These are phyloP conservation scores for Periconia digitata DNA, from an alignment of 2,329 filamentous ascomycete genomes.

Conservation along the genomic window DNA sequence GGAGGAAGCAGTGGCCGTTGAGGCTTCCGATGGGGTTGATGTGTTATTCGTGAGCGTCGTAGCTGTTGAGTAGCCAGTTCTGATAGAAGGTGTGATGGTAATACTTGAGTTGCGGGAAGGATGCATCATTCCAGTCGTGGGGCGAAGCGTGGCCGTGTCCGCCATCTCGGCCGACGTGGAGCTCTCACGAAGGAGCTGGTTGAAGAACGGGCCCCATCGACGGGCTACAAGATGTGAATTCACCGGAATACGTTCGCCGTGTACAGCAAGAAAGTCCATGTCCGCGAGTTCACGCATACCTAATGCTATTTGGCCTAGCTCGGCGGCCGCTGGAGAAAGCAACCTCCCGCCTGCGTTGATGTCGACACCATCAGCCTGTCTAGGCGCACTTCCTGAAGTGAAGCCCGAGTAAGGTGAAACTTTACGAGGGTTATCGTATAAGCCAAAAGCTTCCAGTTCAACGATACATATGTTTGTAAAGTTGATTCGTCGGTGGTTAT, in stretches of 20 bases:
- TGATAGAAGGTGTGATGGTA: slow-evolving; percentile 75
- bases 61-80: slow-evolving; percentile 49
- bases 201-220: slow-evolving; percentile 95
- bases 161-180: slow-evolving; percentile 66
- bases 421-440: slow-evolving; percentile 92
- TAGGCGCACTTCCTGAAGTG: slow-evolving; percentile 75
- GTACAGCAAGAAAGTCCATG: slow-evolving; percentile 94
- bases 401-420: slow-evolving; percentile 78
- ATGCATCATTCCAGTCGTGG: slow-evolving; percentile 51
- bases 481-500: slow-evolving; percentile 96
- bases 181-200: slow-evolving; percentile 83
- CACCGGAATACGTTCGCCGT: slow-evolving; percentile 87
- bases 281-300: slow-evolving; percentile 83
- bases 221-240: slow-evolving; percentile 87
- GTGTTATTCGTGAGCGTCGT: slow-evolving; percentile 48
- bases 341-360: slow-evolving; percentile 72
- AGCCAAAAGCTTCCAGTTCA: slow-evolving; percentile 92
- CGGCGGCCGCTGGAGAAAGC: slow-evolving; percentile 76
- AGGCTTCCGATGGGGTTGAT: slow-evolving; percentile 37
- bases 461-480: slow-evolving; percentile 97
- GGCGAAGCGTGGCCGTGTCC: slow-evolving; percentile 74
- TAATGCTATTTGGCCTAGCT: slow-evolving; percentile 80
- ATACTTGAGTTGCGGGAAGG: slow-evolving; percentile 76
- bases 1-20: slow-evolving; percentile 43
- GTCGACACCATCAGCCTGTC: slow-evolving; percentile 55